phyloP scores from a whole-genome alignment of 495 filamentous ascomycete species.

The Penicillium coffeae region DNA sequence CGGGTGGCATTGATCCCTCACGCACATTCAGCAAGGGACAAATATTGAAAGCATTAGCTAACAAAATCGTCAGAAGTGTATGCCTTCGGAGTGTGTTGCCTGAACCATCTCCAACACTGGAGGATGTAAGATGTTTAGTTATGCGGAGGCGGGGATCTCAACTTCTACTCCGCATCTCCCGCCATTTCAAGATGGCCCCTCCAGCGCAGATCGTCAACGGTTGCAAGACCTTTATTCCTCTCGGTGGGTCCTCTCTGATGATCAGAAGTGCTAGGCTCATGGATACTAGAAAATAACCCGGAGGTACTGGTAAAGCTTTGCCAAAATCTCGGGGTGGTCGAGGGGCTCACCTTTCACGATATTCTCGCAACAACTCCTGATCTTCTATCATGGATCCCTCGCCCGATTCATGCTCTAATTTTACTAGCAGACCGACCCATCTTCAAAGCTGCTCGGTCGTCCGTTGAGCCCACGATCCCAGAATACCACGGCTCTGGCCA shows the following conservation, averaged over 20 bases:
- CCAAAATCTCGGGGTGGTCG: slow-evolving; percentile 51
- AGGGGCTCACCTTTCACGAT: slow-evolving; percentile 54
- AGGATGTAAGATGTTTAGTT: no score
- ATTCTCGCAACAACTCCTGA: slow-evolving; percentile 53
- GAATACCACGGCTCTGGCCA: slow-evolving; percentile 48
- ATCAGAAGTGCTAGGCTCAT: no score
- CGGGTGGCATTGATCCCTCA: not conserved
- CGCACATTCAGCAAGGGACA: no score
- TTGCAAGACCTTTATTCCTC: slow-evolving; percentile 36
- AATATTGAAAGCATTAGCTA: no score
- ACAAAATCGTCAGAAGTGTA: no score
- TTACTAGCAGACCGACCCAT: slow-evolving; percentile 51
- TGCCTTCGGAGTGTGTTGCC: no score
- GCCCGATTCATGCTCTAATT: slow-evolving; percentile 55
- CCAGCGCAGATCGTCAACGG: slow-evolving; percentile 33
- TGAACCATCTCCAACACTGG: no score
- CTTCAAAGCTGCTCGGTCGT: slow-evolving; percentile 33
- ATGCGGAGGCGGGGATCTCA: no score
- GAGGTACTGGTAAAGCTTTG: slow-evolving; percentile 53
- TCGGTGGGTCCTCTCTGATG: slow-evolving; percentile 32
- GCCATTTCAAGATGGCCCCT: not conserved
- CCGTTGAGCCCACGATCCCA: slow-evolving; percentile 27
- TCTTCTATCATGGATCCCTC: slow-evolving; percentile 51
- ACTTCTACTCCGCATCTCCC: not conserved
- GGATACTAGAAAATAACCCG: slow-evolving; percentile 57